Evolutionary conservation across 2,329 filamentous ascomycete species (phyloP).

Genomic region (Exophiala oligosperma): DNA sequence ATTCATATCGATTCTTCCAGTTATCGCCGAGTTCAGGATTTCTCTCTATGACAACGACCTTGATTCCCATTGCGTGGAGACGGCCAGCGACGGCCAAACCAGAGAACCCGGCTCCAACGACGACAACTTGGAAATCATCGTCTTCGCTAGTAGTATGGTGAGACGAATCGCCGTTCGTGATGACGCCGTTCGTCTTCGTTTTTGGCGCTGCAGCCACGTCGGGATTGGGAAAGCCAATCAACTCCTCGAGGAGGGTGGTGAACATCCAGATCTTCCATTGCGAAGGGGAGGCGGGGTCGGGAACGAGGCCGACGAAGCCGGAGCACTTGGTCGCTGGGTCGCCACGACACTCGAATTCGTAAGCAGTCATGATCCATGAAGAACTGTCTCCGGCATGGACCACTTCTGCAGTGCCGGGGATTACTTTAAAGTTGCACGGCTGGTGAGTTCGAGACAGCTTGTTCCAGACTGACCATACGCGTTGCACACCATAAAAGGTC

Average conservation of each 20-base stretch:
- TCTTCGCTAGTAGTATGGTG: too few relatives aligned
- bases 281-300: conserved; percentile 5
- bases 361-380: conserved; percentile 24
- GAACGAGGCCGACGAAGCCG: conserved; percentile 17
- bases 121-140: conserved; percentile 10
- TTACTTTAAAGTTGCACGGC: conserved; percentile 13
- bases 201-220: too few relatives aligned
- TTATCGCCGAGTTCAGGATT: conserved; percentile 46
- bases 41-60: conserved; percentile 46
- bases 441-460: conserved; percentile 10
- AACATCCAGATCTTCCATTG: conserved; percentile 31
- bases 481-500: conserved; percentile 22
- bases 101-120: conserved; percentile 46
- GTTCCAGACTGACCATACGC: conserved; percentile 23
- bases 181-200: too few relatives aligned
- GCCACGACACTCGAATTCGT: conserved; percentile 26
- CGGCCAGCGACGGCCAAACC: conserved; percentile 46
- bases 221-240: conserved; percentile 20
- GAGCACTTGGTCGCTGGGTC: conserved; percentile 16
- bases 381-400: background rate
- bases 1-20: conserved; percentile 49
- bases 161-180: too few relatives aligned
- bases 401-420: conserved; percentile 14
- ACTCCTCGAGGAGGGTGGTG: conserved; percentile 27
- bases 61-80: conserved; percentile 44